phyloP scores from a whole-genome alignment of 306 rosid species.

The Boehmeria nivea region DNA sequence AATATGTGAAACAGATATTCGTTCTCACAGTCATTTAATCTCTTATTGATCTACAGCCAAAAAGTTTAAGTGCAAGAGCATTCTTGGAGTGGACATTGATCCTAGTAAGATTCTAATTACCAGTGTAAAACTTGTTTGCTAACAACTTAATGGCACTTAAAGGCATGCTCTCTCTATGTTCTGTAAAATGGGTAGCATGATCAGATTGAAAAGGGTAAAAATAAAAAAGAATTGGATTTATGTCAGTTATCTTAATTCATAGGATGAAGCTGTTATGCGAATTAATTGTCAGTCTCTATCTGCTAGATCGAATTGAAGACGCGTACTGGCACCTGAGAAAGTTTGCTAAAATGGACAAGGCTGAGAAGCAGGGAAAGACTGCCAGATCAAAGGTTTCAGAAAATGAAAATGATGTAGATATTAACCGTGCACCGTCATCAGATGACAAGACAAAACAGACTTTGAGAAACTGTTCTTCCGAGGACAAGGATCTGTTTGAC shows the following conservation, averaged over 20 bases:
- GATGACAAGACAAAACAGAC: conserved; percentile 26
- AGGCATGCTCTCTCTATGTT: too few species aligned
- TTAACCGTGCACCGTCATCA: conserved; percentile 22
- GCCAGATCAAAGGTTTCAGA: conserved; percentile 31
- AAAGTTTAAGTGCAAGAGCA: conserved; percentile 68
- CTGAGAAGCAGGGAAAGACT: conserved; percentile 29
- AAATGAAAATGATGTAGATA: too few species aligned
- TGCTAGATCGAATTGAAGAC: conserved; percentile 64
- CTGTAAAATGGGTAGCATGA: too few species aligned
- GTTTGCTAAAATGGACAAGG: conserved; percentile 29
- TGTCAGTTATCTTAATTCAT: not conserved
- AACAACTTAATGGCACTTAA: too few species aligned
- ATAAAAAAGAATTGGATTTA: not conserved
- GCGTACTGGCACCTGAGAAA: conserved; percentile 69
- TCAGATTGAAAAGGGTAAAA: too few species aligned
- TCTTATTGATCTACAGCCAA: conserved; percentile 49
- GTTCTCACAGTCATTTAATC: too few species aligned
- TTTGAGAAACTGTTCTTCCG: too few species aligned
- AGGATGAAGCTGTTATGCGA: not conserved
- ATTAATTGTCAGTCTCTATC: not conserved
- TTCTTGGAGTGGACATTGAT: conserved; percentile 88
- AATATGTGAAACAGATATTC: too few species aligned
- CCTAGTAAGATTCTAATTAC: conserved; percentile 49
- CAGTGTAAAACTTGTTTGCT: too few species aligned
- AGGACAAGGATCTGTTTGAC: conserved; percentile 34